Percentiles rank a stretch among this genome's conserved stretches.
These are phyloP conservation scores for Sodiomyces alkalinus DNA, from an alignment of 2,329 filamentous ascomycete species.

Conservation along the genomic window DNA sequence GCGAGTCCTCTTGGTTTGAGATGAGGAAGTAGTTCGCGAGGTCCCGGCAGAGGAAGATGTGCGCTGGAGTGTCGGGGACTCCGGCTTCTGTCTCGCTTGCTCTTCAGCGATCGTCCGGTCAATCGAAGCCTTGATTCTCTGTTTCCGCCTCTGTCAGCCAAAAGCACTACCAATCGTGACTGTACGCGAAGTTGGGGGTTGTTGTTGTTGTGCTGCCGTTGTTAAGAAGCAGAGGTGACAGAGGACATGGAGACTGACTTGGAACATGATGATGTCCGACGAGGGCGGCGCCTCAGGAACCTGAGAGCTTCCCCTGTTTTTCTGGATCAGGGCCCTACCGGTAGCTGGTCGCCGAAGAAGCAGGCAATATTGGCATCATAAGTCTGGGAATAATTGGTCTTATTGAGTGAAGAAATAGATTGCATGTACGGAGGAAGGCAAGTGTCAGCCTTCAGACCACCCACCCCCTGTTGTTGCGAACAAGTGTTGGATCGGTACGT, in stretches of 20 bases:
- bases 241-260: slow-evolving; percentile 8
- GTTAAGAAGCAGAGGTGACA: not conserved
- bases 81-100: slow-evolving; percentile 60
- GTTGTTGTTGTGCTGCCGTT: too few relatives aligned
- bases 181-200: not conserved
- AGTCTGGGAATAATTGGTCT: too few relatives aligned
- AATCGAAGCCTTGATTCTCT: slow-evolving; percentile 75
- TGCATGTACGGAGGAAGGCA: too few relatives aligned
- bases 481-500: too few relatives aligned
- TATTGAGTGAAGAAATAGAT: too few relatives aligned
- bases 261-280: slow-evolving; percentile 12
- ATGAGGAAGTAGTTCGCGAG: slow-evolving; percentile 2
- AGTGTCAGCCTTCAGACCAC: too few relatives aligned
- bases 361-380: too few relatives aligned
- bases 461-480: too few relatives aligned
- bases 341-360: too few relatives aligned
- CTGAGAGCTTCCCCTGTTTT: too few relatives aligned
- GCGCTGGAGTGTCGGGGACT: slow-evolving; percentile 1
- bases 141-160: slow-evolving; percentile 3
- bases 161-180: slow-evolving; percentile 1
- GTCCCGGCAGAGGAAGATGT: too few relatives aligned
- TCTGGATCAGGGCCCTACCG: too few relatives aligned
- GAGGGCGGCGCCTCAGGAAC: slow-evolving; percentile 2
- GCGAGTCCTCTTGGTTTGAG: slow-evolving; percentile 5
- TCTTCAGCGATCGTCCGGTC: slow-evolving; percentile 84